Evolutionary conservation across 768 basidiomycete species (phyloP).

Genomic region (Russula dissimulans): DNA sequence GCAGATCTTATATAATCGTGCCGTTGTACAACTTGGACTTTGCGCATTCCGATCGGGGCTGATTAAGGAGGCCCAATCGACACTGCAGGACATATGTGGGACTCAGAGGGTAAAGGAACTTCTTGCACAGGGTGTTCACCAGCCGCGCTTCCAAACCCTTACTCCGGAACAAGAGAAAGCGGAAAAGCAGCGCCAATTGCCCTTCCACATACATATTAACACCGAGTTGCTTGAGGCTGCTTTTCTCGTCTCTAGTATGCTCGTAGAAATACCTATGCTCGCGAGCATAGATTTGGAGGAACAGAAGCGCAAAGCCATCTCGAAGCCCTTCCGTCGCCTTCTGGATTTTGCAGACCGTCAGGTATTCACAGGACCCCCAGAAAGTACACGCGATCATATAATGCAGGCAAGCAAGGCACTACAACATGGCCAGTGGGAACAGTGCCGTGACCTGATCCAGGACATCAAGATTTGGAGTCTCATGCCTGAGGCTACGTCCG

Average conservation of each 20-base stretch:
- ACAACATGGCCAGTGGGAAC: conserved; percentile 95
- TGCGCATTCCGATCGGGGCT: conserved; percentile 94
- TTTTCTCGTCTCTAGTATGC: conserved; percentile 97
- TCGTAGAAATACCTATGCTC: conserved; percentile 91
- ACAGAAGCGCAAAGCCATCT: conserved; percentile 83
- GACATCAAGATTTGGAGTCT: conserved; percentile 97
- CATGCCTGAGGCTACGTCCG: conserved; percentile 79
- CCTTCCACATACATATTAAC: conserved; percentile 99
- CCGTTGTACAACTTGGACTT: conserved; percentile 92
- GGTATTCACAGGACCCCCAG: conserved; percentile 96
- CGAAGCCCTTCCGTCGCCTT: conserved; percentile 92
- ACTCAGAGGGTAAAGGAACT: conserved; percentile 97
- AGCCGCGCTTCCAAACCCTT: conserved; percentile 78
- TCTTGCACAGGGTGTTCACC: conserved; percentile 92
- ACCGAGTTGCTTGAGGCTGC: conserved; percentile 95
- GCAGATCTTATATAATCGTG: conserved; percentile 96
- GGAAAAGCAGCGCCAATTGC: conserved; percentile 90
- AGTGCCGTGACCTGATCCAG: conserved; percentile 85
- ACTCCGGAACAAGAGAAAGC: conserved; percentile 95
- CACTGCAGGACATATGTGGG: conserved; percentile 90
- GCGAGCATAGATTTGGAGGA: conserved; percentile 95
- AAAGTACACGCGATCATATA: conserved; percentile 96
- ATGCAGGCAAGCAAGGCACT: conserved; percentile 98
- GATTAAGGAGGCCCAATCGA: conserved; percentile 89
- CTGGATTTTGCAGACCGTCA: conserved; percentile 96